Evolutionary conservation across 2,329 filamentous ascomycete genomes (phyloP).

Genomic region (Bretziella fagacearum): DNA sequence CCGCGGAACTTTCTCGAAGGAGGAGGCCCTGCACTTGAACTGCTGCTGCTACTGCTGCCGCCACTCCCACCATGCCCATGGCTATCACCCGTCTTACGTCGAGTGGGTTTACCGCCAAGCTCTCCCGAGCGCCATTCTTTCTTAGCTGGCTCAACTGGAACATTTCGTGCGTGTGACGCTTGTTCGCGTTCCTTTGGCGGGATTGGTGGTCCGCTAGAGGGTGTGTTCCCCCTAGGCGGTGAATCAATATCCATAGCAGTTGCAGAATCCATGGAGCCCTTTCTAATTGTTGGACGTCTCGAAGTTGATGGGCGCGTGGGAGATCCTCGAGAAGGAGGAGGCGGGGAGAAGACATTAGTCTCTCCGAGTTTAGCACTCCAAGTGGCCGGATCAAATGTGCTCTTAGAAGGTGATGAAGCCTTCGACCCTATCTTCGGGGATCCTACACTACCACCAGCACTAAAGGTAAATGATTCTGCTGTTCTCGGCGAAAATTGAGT

Average conservation of each 20-base stretch:
- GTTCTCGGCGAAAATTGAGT: conserved; percentile 30
- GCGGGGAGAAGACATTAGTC: conserved; percentile 35
- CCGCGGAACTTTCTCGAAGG: conserved; percentile 19
- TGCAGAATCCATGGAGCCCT: conserved; percentile 28
- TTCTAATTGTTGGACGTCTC: not conserved
- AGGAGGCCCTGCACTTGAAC: not conserved
- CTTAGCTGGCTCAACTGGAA: conserved; percentile 40
- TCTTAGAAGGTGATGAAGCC: conserved; percentile 9
- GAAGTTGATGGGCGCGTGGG: conserved; percentile 11
- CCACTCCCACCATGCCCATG: conserved; percentile 17
- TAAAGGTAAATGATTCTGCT: conserved; percentile 14
- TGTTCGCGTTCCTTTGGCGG: conserved; percentile 13
- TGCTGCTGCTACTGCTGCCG: not conserved
- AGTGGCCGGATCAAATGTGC: conserved; percentile 31
- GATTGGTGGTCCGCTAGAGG: conserved; percentile 14
- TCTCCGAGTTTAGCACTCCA: conserved; percentile 37
- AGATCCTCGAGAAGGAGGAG: conserved; percentile 20
- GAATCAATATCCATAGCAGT: conserved; percentile 51
- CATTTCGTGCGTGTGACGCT: conserved; percentile 28
- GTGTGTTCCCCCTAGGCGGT: conserved; percentile 22
- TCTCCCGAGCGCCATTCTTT: conserved; percentile 43
- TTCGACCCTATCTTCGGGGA: conserved; percentile 5
- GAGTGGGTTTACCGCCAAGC: conserved; percentile 15
- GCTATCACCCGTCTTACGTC: not conserved
- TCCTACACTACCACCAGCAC: conserved; percentile 11